Percentiles rank a stretch among this genome's conserved stretches.
Evolutionary conservation across 257 asterid genomes (phyloP).

Genomic region (Nicotiana tomentosiformis): DNA sequence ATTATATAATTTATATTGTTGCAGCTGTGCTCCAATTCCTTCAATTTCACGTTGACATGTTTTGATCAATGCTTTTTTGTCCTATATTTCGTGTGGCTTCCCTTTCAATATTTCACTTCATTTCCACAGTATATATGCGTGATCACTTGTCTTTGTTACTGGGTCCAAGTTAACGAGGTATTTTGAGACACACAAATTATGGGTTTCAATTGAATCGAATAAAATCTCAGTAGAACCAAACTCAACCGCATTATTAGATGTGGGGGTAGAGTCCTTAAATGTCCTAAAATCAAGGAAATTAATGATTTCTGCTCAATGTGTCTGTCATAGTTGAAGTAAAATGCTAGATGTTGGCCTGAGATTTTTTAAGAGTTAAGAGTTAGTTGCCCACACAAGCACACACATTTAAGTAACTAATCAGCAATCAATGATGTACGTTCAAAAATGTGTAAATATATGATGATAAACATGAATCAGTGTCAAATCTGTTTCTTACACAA

Average conservation of each 20-base stretch:
- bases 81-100: background rate
- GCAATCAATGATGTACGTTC: background rate
- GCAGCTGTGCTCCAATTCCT: background rate
- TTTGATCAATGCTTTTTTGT: background rate
- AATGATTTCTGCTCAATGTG: constrained; percentile 17
- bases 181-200: background rate
- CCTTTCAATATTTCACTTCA: no score
- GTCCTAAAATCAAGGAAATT: constrained; percentile 15
- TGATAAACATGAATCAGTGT: no score
- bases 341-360: background rate
- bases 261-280: background rate
- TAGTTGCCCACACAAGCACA: background rate
- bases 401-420: background rate
- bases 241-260: background rate
- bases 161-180: constrained; percentile 3
- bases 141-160: constrained; percentile 6
- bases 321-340: background rate
- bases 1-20: background rate
- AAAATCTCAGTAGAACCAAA: background rate
- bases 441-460: no score
- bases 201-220: constrained; percentile 1
- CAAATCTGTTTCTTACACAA: no score
- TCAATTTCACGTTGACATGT: background rate
- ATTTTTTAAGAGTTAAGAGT: background rate
- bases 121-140: background rate